Evolutionary conservation across 805 yeast genomes (phyloP).

Genomic region (Kodamaea laetipori): DNA sequence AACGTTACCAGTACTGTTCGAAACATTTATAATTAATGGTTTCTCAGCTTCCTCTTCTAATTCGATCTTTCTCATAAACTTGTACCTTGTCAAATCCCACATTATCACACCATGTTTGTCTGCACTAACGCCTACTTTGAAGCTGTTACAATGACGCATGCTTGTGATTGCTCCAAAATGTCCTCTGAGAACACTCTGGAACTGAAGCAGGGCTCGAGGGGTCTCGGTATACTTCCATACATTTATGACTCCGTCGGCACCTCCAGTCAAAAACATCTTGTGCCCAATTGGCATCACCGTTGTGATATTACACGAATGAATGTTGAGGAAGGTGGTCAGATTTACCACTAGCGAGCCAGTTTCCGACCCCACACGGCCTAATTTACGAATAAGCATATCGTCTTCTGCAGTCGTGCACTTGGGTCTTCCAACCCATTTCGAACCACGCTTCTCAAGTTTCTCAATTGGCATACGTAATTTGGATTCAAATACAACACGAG

Average conservation of each 20-base stretch:
- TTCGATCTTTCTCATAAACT: constrained; percentile 46
- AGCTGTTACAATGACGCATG: constrained; percentile 53
- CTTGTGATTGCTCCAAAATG: constrained; percentile 51
- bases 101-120: constrained; percentile 59
- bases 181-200: constrained; percentile 54
- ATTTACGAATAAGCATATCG: constrained; percentile 36
- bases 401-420: constrained; percentile 38
- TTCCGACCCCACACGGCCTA: constrained; percentile 16
- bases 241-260: constrained; percentile 61
- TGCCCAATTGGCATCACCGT: constrained; percentile 44
- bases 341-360: constrained; percentile 44
- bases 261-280: constrained; percentile 49
- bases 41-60: constrained; percentile 17
- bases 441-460: constrained; percentile 43
- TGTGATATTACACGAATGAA: constrained; percentile 44
- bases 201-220: constrained; percentile 31
- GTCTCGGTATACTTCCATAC: constrained; percentile 52
- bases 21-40: neutral
- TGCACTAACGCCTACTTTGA: constrained; percentile 54
- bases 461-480: constrained; percentile 43
- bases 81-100: constrained; percentile 65
- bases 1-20: constrained; percentile 47
- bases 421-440: constrained; percentile 56
- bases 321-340: constrained; percentile 42
- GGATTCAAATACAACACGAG: constrained; percentile 47